Evolutionary conservation across 768 basidiomycete species (phyloP), one percentile per base, ranked within the genome.

Genomic region (Boletus subparvulus): DNA sequence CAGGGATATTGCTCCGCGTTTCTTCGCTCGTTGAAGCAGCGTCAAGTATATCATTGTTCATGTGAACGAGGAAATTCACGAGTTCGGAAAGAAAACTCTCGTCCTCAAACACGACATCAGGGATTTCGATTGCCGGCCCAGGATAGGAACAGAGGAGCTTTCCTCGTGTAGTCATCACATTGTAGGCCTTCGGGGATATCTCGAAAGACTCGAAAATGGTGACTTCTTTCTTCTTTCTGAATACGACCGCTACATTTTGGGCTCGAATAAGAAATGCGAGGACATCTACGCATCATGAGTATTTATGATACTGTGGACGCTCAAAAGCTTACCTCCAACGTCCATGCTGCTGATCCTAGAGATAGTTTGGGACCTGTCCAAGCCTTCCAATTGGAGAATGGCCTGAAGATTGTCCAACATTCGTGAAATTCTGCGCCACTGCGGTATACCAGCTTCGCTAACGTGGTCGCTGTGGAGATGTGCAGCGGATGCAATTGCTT

Each of bases 191-290:
- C 1, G 79, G 73, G 2, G 78, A 77, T 12, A 76, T 69, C 60
- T 83, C 78, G 53, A 84, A 84, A 6, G 66, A 65, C 57, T 83
- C 82, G 52, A 78, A 75, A 24, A 71, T 55, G 14, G 75, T 73
- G 13, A 61, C 51, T 7, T 59, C 41, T 16, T 56, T 46, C 17
- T 52, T 52, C 47, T 65, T 69, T 37, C 78, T 73, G 19, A 80
- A 59, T 12, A 83, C 62, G 4, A 83, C 52, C 9, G 73, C 79
- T 3, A 77, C 80, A 45, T 83, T 83, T 54, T 84, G 83, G 0
- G 74, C 72, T 24, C 67, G 69, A 33, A 84, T 70, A 4, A 71
- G 71, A 42, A 79, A 69, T n/a, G 69, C 66, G 4, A 77, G 53
- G 9, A 71, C 62, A 51, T 75, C 82, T 82, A 12, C 7, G 19